Percentiles rank a stretch among this genome's conserved stretches.
Conservation (phyloP, 495 filamentous ascomycete species). For the Mytilinidion resinicola region DNA sequence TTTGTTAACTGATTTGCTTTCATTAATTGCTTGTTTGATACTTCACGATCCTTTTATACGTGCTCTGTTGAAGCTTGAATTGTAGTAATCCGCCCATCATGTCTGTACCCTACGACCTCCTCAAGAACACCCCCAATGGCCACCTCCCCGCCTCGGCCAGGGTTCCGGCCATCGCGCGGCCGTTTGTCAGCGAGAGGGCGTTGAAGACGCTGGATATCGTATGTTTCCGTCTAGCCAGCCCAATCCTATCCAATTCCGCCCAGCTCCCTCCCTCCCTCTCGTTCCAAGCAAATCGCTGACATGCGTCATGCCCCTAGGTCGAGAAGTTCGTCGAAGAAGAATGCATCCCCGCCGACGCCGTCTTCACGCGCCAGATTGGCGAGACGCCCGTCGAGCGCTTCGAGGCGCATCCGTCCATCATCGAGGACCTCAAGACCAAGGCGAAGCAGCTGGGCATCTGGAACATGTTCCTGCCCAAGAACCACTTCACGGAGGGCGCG, state of each 20-base stretch:
- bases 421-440: conserved; percentile 83
- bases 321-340: conserved; percentile 96
- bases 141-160: conserved; percentile 31
- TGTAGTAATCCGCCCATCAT: neutral
- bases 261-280: neutral
- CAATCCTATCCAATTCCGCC: neutral
- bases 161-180: conserved; percentile 37
- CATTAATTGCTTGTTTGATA: neutral
- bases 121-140: conserved; percentile 25
- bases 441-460: conserved; percentile 83
- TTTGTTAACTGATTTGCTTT: neutral
- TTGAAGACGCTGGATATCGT: conserved; percentile 66
- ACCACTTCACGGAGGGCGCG: conserved; percentile 88
- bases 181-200: conserved; percentile 69
- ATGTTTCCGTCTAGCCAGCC: conserved; percentile 16
- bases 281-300: too few species aligned
- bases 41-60: neutral
- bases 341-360: conserved; percentile 72
- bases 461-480: conserved; percentile 97
- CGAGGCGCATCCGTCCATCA: conserved; percentile 67
- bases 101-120: conserved; percentile 17
- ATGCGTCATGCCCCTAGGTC: too few species aligned
- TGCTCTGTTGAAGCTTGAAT: neutral
- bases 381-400: conserved; percentile 62
- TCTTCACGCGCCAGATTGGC: conserved; percentile 73